Conservation (phyloP, 208 protist genomes). For the Leishmania lainsoni region DNA sequence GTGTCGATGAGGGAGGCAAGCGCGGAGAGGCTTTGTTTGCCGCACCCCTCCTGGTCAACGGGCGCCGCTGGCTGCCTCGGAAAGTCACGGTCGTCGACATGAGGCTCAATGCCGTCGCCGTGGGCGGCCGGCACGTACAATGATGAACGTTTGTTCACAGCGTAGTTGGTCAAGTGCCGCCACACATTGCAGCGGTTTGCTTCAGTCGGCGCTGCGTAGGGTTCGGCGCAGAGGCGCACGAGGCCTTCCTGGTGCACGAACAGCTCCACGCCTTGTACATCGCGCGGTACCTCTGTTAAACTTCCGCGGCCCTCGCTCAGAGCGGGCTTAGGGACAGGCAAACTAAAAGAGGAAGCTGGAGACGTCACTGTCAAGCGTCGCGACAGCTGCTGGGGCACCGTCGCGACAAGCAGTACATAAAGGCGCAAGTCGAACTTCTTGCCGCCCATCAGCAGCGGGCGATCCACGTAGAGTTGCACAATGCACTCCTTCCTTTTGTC, state of each 20-base stretch:
- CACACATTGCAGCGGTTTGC: conserved; percentile 49
- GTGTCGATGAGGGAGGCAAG: conserved; percentile 34
- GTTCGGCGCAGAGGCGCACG: conserved; percentile 90
- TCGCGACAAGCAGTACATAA: conserved; percentile 90
- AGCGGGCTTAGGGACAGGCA: not conserved
- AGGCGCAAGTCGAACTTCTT: conserved; percentile 95
- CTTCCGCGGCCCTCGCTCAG: not conserved
- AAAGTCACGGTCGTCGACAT: not conserved
- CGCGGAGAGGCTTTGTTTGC: conserved; percentile 24
- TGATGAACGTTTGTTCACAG: conserved; percentile 70
- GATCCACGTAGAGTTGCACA: conserved; percentile 88
- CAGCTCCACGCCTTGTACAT: conserved; percentile 65
- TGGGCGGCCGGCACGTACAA: conserved; percentile 23
- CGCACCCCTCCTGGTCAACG: conserved; percentile 5
- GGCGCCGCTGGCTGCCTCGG: not conserved
- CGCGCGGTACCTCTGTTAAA: conserved; percentile 10
- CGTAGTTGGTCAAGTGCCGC: conserved; percentile 91
- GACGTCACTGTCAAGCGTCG: not conserved
- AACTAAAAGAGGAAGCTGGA: not conserved
- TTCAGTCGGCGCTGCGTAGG: conserved; percentile 63
- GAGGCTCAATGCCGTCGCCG: not conserved
- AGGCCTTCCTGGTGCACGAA: conserved; percentile 90
- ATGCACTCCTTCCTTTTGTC: conserved; percentile 52
- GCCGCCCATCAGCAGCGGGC: conserved; percentile 89
- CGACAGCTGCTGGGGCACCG: conserved; percentile 14